phyloP scores from a whole-genome alignment of 2,329 filamentous ascomycete genomes.

The Coniochaeta sp. region DNA sequence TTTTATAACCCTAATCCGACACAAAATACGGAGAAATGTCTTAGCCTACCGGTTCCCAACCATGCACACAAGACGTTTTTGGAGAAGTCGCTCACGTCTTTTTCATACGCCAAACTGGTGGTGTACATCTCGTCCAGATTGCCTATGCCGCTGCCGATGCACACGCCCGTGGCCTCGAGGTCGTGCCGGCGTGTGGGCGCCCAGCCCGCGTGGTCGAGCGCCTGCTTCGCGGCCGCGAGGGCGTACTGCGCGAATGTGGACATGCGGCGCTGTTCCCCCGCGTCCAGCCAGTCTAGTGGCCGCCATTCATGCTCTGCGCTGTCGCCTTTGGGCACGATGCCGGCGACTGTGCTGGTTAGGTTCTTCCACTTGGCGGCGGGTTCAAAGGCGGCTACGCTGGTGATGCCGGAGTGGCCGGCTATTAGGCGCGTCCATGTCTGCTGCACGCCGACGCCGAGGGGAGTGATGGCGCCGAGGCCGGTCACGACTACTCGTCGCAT shows the following conservation, averaged over 20 bases:
- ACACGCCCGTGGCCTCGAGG: slow-evolving; percentile 76
- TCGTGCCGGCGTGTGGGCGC: slow-evolving; percentile 52
- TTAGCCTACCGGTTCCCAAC: slow-evolving; percentile 7
- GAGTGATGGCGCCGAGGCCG: slow-evolving; percentile 74
- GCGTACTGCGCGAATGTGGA: slow-evolving; percentile 91
- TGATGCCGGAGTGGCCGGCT: slow-evolving; percentile 72
- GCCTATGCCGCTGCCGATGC: slow-evolving; percentile 90
- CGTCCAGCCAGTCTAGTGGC: slow-evolving; percentile 45
- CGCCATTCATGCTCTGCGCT: slow-evolving; percentile 32
- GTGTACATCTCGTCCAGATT: slow-evolving; percentile 87
- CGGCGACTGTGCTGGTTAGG: slow-evolving; percentile 80
- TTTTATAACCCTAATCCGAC: slow-evolving; percentile 70
- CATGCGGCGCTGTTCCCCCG: slow-evolving; percentile 64
- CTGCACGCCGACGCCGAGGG: slow-evolving; percentile 71
- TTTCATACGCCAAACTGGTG: slow-evolving; percentile 69
- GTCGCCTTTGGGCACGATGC: slow-evolving; percentile 60
- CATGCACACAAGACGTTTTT: not conserved
- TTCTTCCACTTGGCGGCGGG: slow-evolving; percentile 55
- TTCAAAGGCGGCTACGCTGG: slow-evolving; percentile 58
- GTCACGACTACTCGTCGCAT: slow-evolving; percentile 77
- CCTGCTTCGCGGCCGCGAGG: slow-evolving; percentile 78
- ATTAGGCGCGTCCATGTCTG: slow-evolving; percentile 77
- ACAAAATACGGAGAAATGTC: too few species aligned
- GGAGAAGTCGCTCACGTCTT: slow-evolving; percentile 52
- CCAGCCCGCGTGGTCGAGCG: slow-evolving; percentile 77